These are phyloP conservation scores for Candida incommunis DNA, from an alignment of 805 yeast species.

Conservation along the genomic window DNA sequence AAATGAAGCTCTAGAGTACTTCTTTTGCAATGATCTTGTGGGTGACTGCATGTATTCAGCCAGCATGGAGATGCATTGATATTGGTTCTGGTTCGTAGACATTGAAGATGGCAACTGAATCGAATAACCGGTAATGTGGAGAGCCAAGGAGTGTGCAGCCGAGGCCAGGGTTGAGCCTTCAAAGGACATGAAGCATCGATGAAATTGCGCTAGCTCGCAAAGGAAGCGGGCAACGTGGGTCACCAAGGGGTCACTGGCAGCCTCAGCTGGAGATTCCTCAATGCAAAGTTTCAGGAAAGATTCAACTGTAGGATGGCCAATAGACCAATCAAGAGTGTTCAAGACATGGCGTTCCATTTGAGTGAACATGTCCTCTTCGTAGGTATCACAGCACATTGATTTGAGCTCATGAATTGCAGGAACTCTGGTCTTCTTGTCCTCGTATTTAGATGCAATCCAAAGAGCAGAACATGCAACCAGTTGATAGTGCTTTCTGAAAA, in stretches of 20 bases:
- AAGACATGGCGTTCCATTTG: conserved; percentile 67
- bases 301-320: conserved; percentile 44
- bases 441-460: conserved; percentile 77
- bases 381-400: conserved; percentile 49
- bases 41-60: conserved; percentile 22
- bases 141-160: conserved; percentile 19
- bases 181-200: conserved; percentile 20
- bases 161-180: conserved; percentile 19
- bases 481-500: conserved; percentile 71
- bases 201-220: conserved; percentile 23
- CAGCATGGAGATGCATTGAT: conserved; percentile 20
- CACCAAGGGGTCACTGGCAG: conserved; percentile 12
- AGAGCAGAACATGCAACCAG: conserved; percentile 81
- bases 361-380: conserved; percentile 42
- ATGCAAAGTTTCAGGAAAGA: conserved; percentile 23
- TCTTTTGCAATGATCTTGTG: conserved; percentile 24
- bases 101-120: conserved; percentile 4
- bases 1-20: conserved; percentile 20
- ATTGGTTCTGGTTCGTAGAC: conserved; percentile 14
- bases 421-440: conserved; percentile 58
- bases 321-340: conserved; percentile 53
- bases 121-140: conserved; percentile 13
- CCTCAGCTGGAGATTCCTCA: conserved; percentile 11
- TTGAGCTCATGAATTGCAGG: conserved; percentile 60
- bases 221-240: conserved; percentile 19